Evolutionary conservation across 495 filamentous ascomycete genomes (phyloP), one percentile per base, ranked within the genome.

Genomic region (Aspergillus nanangensis): DNA sequence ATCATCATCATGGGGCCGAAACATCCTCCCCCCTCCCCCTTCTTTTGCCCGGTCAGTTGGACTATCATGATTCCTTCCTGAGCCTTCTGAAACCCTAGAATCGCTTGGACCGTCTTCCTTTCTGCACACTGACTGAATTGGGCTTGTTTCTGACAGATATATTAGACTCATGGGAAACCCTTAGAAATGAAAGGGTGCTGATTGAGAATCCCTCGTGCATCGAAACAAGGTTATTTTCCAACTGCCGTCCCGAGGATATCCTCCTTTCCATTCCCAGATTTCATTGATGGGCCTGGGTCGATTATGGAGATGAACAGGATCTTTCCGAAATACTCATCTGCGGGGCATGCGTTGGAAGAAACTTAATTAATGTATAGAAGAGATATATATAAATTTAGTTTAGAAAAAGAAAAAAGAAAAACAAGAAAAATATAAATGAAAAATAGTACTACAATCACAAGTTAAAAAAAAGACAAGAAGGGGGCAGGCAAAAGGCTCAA

Each of bases 211-310:
- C 19, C 15, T 36, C 43, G 34, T 45, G 38, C 42, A 48, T 49
- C 40, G 53, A 56, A 49, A 51, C 53, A 56, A 56, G 50, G 53
- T 57, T 56, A 56, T 46, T 52, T 41, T 41, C 25, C 53, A 57
- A 52, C 32, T 57, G 53, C 53, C 53, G 53, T 57, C 37, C 53
- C 53, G 53, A 57, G 44, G 43, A 56, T 51, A 39, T 37, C 33
- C 43, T 45, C 39, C 39, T 24, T 42, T 15, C 22, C n/a, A 33
- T 43, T 43, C 24, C 37, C 23, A 13, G 18, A 39, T 19, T 9
- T 19, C 4, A 1, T 2, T 42, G 17, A n/a, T 15, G 19, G 19
- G 40, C 33, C 22, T 29, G 4, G 4, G 5, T n/a, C n/a, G n/a
- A n/a, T n/a, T n/a, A n/a, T n/a, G n/a, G n/a, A n/a, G n/a, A n/a